Evolutionary conservation across 2,329 filamentous ascomycete genomes (phyloP), one percentile per base, ranked within the genome.

Genomic region (Raffaelea ambrosiae): DNA sequence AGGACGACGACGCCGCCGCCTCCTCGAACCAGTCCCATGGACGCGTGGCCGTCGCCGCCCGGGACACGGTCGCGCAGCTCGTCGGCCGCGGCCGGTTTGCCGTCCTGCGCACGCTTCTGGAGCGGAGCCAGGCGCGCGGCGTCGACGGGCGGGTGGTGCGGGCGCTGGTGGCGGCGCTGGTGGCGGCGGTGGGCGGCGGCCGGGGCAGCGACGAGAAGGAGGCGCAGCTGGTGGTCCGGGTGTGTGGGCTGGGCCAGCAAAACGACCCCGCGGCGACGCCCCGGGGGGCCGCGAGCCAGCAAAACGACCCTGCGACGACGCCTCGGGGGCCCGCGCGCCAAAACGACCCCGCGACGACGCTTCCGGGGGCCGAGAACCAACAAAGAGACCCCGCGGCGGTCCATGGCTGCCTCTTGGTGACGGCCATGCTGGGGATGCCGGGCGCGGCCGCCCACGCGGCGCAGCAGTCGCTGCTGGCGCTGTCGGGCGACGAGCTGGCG

Each of bases 1-100:
- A 90, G 38, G n/a, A n/a, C n/a, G n/a, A n/a, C n/a, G n/a, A 85
- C 86, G 50, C 83, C 84, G 48, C 83, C 95, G 96, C 57, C 87
- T 83, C 61, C 69, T 97, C 41, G n/a, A n/a, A n/a, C n/a, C n/a
- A n/a, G n/a, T n/a, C n/a, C n/a, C n/a, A n/a, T n/a, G n/a, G n/a
- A n/a, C n/a, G n/a, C n/a, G n/a, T n/a, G n/a, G 26, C 13, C 26
- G 26, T 29, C 26, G 13, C 13, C 26, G 14, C 7, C 13, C 35
- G 16, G 16, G 16, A 38, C 14, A 38, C 13, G 13, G 82, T 88
- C 47, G 74, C 80, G 0, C 77, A 77, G 44, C 72, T 97, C 9
- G 76, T 96, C 9, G 74, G 86, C 46, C 81, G 88, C 51, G 81
- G 82, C 36, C 78, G 91, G 41, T 86, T 86, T 51, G 83, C 85